Evolutionary conservation across 495 filamentous ascomycete species (phyloP).

Genomic region (Monascus purpureus): DNA sequence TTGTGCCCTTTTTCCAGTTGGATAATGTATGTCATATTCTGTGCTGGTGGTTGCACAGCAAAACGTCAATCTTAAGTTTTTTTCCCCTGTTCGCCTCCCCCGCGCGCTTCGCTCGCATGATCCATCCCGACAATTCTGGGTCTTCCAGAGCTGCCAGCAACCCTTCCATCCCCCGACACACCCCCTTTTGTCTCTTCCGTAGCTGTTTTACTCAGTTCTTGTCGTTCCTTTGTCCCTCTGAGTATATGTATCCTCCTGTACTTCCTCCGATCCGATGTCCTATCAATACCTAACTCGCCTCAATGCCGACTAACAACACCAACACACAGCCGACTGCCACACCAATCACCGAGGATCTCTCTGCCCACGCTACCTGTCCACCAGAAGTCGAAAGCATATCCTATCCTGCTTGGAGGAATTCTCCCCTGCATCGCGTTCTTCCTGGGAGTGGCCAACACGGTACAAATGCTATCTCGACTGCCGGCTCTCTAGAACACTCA

Average conservation of each 20-base stretch:
- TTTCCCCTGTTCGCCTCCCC: too few species aligned
- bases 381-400: conserved; percentile 35
- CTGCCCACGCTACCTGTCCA: conserved; percentile 41
- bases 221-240: conserved; percentile 2
- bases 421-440: conserved; percentile 11
- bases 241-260: conserved; percentile 1
- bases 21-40: too few species aligned
- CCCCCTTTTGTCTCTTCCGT: conserved; percentile 6
- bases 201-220: conserved; percentile 5
- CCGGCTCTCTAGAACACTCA: conserved; percentile 14
- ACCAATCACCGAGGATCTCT: conserved; percentile 34
- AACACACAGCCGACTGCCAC: conserved; percentile 24
- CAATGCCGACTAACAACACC: conserved; percentile 48
- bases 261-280: conserved; percentile 26
- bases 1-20: background rate
- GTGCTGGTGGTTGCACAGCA: too few species aligned
- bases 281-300: conserved; percentile 22
- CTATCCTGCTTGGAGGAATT: conserved; percentile 21
- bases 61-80: too few species aligned
- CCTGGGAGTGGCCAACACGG: conserved; percentile 14
- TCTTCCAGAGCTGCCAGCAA: too few species aligned
- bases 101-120: too few species aligned
- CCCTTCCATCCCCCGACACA: too few species aligned
- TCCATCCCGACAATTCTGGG: too few species aligned
- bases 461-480: conserved; percentile 14